Base-by-base conservation (phyloP, 441 rosid species). In the Eutrema salsugineum region DNA sequence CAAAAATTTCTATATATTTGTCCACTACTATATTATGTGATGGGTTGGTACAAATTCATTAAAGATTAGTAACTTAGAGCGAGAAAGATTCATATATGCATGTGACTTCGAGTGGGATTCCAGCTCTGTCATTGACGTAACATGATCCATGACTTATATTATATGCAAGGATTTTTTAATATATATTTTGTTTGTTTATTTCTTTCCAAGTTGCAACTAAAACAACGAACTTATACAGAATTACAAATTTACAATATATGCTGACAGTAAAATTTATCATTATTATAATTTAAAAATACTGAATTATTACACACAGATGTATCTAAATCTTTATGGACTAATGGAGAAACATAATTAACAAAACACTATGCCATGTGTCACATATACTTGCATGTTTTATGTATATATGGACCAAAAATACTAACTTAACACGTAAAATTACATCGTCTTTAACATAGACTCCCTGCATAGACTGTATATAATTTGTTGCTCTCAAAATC, bases 21-120 rank as follows among this genome's bases (percentile, higher is more conserved):
- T 10, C 38, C 1, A 42, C 2, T 30, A 12, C 53, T 30, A 27
- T 64, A 59, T 40, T 40, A 66, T 66, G 47, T 61, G 62, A 66
- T 60, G 61, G 38, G 40, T 17, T 60, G 47, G 63, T 48, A 67
- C 47, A 27, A 24, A 59, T 11, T 49, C 11, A 68, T 42, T 20
- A 53, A 51, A 47, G 50, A 49, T 76, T 81, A 19, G 73, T 76
- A 78, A 76, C 77, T 67, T 27, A 65, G 66, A 40, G 56, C 49
- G 51, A 61, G 59, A 68, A 63, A 63, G 64, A 75, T 76, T 73
- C 71, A 77, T 73, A 77, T 73, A 76, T 82, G 79, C 94, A 92
- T 87, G 94, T 88, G 93, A 84, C 66, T 49, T 78, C 71, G 79
- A 80, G 94, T 88, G 86, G 89, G 82, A 82, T 84, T 93, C 84